phyloP scores from a whole-genome alignment of 208 protist genomes.

The Lotmaria passim region DNA sequence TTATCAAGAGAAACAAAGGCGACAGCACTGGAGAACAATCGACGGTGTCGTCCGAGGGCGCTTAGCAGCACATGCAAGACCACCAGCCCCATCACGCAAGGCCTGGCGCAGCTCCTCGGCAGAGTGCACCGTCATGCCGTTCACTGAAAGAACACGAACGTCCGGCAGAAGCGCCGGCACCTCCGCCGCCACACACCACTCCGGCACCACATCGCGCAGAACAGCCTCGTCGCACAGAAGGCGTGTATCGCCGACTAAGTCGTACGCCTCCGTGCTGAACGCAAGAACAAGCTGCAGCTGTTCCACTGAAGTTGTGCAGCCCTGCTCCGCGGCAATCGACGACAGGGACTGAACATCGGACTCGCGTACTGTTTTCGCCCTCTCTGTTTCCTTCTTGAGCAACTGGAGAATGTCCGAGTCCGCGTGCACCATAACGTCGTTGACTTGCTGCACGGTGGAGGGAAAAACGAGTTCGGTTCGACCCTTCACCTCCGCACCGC shows the following conservation, averaged over 20 bases:
- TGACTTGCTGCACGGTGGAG: slow-evolving; percentile 28
- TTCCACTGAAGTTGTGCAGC: not conserved
- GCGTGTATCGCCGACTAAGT: slow-evolving; percentile 42
- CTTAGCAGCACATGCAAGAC: slow-evolving; percentile 21
- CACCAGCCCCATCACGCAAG: slow-evolving; percentile 11
- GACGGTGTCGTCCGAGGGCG: slow-evolving; percentile 11
- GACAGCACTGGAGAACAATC: slow-evolving; percentile 22
- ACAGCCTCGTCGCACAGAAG: slow-evolving; percentile 28
- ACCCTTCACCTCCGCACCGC: not conserved
- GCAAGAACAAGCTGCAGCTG: slow-evolving; percentile 33
- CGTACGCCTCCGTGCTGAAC: slow-evolving; percentile 27
- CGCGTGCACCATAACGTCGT: slow-evolving; percentile 26
- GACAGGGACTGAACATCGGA: not conserved
- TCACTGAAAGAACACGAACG: slow-evolving; percentile 41
- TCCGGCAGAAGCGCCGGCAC: slow-evolving; percentile 27
- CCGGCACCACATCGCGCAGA: slow-evolving; percentile 33
- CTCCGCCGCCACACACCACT: slow-evolving; percentile 28
- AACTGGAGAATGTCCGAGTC: slow-evolving; percentile 14
- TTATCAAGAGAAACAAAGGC: slow-evolving; percentile 11
- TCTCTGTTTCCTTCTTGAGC: slow-evolving; percentile 1
- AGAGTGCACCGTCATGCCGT: slow-evolving; percentile 28
- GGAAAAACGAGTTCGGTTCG: slow-evolving; percentile 34
- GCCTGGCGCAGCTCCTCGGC: slow-evolving; percentile 34
- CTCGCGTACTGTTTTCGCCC: not conserved
- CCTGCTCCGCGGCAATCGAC: not conserved